Evolutionary conservation across 192 early-diverging fungal genomes (phyloP).

Genomic region (Phycomyces nitens): DNA sequence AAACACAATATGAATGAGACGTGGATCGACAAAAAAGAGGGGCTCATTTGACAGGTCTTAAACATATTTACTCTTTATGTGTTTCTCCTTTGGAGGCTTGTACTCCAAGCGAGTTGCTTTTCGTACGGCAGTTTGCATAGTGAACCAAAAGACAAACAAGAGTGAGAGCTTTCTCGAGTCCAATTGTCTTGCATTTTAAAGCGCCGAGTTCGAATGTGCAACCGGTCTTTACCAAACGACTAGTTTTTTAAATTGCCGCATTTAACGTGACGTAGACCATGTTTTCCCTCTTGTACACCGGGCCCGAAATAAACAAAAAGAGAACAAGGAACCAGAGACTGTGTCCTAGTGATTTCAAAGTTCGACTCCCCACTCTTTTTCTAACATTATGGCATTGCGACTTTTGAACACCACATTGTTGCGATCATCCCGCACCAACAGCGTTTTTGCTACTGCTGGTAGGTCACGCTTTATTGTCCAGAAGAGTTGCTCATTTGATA

Average conservation of each 20-base stretch:
- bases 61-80: slow-evolving; percentile 71
- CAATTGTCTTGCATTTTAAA: background rate
- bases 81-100: slow-evolving; percentile 94
- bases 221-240: background rate
- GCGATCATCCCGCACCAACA: background rate
- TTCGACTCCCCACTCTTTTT: too few species aligned
- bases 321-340: too few species aligned
- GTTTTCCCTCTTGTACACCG: background rate
- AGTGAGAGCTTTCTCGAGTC: background rate
- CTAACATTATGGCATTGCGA: slow-evolving; percentile 6
- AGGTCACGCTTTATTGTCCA: background rate
- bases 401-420: slow-evolving; percentile 4
- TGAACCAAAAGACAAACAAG: background rate
- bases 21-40: background rate
- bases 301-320: background rate
- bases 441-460: slow-evolving; percentile 7
- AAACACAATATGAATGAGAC: background rate
- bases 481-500: background rate
- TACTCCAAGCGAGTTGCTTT: slow-evolving; percentile 89
- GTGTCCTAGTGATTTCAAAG: too few species aligned
- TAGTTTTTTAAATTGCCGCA: background rate
- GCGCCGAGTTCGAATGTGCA: background rate
- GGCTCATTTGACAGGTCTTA: background rate
- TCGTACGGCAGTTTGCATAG: slow-evolving; percentile 54
- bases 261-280: background rate